These are phyloP conservation scores for Talaromyces piceae DNA, from an alignment of 2,329 filamentous ascomycete genomes.

Conservation along the genomic window DNA sequence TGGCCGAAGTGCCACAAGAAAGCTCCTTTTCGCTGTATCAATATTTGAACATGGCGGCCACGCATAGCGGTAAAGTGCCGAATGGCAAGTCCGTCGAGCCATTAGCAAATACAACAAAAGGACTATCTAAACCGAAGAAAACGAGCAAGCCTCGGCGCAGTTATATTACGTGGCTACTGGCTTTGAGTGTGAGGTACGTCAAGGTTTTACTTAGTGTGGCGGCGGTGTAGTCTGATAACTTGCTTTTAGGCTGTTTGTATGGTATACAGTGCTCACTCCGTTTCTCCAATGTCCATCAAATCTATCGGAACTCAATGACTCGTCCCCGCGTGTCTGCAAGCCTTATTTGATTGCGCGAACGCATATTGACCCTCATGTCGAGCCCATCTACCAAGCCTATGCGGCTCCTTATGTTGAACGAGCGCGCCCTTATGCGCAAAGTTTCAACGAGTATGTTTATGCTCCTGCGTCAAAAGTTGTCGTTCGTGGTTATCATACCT, in stretches of 20 bases:
- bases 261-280: constrained; percentile 77
- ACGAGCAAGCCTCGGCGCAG: constrained; percentile 15
- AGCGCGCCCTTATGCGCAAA: constrained; percentile 62
- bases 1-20: background rate
- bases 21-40: background rate
- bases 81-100: constrained; percentile 12
- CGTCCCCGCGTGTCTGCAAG: constrained; percentile 71
- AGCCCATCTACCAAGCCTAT: constrained; percentile 80
- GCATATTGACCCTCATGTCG: constrained; percentile 64
- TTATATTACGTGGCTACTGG: constrained; percentile 27
- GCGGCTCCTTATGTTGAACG: constrained; percentile 73
- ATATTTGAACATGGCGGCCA: constrained; percentile 18
- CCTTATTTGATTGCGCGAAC: constrained; percentile 63
- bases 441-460: constrained; percentile 55
- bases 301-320: constrained; percentile 58
- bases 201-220: background rate
- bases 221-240: constrained; percentile 3
- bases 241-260: constrained; percentile 60
- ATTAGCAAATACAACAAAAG: constrained; percentile 13
- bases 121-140: constrained; percentile 7
- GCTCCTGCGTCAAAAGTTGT: constrained; percentile 60
- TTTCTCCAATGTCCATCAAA: constrained; percentile 74
- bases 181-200: constrained; percentile 29
- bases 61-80: constrained; percentile 21
- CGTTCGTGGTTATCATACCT: constrained; percentile 53